Percentiles rank a stretch among this genome's conserved stretches.
Conservation (phyloP, 78 protist genomes). For the Chrysochromulina parva region DNA sequence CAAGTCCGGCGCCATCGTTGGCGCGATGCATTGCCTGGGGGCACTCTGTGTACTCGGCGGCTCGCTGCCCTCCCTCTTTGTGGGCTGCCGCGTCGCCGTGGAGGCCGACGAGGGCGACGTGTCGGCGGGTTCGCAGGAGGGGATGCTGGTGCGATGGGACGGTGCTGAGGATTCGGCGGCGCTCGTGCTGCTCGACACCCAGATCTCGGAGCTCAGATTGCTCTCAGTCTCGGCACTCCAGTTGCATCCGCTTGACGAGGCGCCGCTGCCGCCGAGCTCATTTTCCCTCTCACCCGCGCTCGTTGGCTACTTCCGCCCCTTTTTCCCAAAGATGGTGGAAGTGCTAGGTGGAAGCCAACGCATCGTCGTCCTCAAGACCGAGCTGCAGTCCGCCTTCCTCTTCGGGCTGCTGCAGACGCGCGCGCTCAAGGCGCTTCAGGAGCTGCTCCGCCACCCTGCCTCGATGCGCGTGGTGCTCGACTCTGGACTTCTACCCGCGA, state of each 20-base stretch:
- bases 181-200: background rate
- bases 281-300: background rate
- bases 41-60: slow-evolving; percentile 3
- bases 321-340: background rate
- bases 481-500: background rate
- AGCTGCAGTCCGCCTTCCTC: background rate
- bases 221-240: background rate
- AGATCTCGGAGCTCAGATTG: background rate
- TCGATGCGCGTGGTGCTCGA: background rate
- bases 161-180: background rate
- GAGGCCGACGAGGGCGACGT: background rate
- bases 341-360: too few relatives aligned
- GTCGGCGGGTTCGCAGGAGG: background rate
- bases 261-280: background rate
- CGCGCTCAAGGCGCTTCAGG: slow-evolving; percentile 20
- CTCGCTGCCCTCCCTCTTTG: background rate
- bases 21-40: background rate
- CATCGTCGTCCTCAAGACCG: background rate
- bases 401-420: slow-evolving; percentile 23
- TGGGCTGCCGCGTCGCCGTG: background rate
- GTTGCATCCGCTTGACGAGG: background rate
- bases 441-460: background rate
- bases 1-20: background rate
- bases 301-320: background rate
- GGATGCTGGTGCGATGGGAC: background rate